Evolutionary conservation across 1,284 basidiomycete genomes (phyloP).

Genomic region (Melampsora larici-populina): DNA sequence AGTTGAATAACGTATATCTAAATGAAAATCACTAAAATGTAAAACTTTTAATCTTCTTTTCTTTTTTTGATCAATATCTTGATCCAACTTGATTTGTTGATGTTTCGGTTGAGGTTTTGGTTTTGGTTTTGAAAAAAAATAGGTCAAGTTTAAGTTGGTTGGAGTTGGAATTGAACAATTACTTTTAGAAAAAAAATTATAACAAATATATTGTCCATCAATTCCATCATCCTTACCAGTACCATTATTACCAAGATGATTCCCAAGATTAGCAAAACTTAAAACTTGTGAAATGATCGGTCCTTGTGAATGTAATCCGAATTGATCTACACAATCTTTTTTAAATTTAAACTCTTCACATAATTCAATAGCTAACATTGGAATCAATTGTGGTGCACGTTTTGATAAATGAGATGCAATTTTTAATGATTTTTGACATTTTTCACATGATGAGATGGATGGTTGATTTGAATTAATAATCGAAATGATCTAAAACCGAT

Average conservation of each 20-base stretch:
- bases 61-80: constrained; percentile 61
- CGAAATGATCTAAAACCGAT: background rate
- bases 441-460: constrained; percentile 57
- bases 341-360: constrained; percentile 64
- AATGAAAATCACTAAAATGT: constrained; percentile 72
- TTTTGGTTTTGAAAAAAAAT: constrained; percentile 64
- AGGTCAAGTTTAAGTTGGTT: constrained; percentile 60
- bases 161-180: constrained; percentile 61
- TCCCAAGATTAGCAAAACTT: constrained; percentile 65
- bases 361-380: constrained; percentile 61
- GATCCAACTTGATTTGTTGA: constrained; percentile 51
- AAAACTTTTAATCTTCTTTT: constrained; percentile 65
- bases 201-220: constrained; percentile 67
- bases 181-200: constrained; percentile 58
- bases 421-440: constrained; percentile 64
- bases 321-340: background rate
- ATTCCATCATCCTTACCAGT: too few species aligned
- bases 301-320: constrained; percentile 55
- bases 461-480: background rate
- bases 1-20: constrained; percentile 66
- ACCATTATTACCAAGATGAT: too few species aligned
- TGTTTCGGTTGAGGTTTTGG: constrained; percentile 56
- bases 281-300: constrained; percentile 66
- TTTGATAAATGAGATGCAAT: constrained; percentile 66
- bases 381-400: constrained; percentile 64